A percentile compares a stretch with the other conserved stretches of the same genome.
phyloP scores from a whole-genome alignment of 768 basidiomycete species.

The Termitomyces sp. region DNA sequence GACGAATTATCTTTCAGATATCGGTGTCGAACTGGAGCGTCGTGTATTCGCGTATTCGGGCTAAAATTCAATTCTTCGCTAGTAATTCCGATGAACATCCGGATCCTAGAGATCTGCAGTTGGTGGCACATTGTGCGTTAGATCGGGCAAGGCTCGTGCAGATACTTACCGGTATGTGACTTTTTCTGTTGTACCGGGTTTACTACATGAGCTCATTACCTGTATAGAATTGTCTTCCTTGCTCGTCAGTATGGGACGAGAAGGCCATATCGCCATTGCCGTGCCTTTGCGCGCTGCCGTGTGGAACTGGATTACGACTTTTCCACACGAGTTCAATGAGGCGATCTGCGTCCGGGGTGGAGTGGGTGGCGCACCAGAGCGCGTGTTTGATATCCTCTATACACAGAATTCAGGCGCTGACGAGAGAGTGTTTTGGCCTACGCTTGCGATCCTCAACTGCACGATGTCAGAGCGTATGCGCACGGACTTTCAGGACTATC shows the following conservation, averaged over 20 bases:
- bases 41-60: slow-evolving; percentile 64
- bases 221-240: slow-evolving; percentile 68
- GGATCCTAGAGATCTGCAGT: slow-evolving; percentile 69
- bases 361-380: slow-evolving; percentile 79
- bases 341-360: slow-evolving; percentile 54
- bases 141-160: slow-evolving; percentile 64
- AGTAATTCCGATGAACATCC: slow-evolving; percentile 32
- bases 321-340: slow-evolving; percentile 75
- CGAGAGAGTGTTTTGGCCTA: slow-evolving; percentile 70
- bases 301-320: slow-evolving; percentile 87
- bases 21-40: slow-evolving; percentile 86
- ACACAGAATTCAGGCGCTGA: slow-evolving; percentile 38
- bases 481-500: slow-evolving; percentile 56
- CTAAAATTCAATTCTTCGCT: slow-evolving; percentile 64
- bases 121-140: slow-evolving; percentile 74
- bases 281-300: slow-evolving; percentile 69
- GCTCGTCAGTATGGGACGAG: slow-evolving; percentile 74
- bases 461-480: slow-evolving; percentile 70
- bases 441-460: slow-evolving; percentile 67
- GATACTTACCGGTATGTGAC: slow-evolving; percentile 57
- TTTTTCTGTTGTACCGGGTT: neutral
- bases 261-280: slow-evolving; percentile 68
- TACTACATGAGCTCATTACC: neutral
- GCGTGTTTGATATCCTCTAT: slow-evolving; percentile 78
- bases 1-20: slow-evolving; percentile 78